A percentile compares a stretch with the other conserved stretches of the same genome.
Evolutionary conservation across 225 moss, liverwort and hornwort species (phyloP).

Genomic region (Sphagnum contortum): DNA sequence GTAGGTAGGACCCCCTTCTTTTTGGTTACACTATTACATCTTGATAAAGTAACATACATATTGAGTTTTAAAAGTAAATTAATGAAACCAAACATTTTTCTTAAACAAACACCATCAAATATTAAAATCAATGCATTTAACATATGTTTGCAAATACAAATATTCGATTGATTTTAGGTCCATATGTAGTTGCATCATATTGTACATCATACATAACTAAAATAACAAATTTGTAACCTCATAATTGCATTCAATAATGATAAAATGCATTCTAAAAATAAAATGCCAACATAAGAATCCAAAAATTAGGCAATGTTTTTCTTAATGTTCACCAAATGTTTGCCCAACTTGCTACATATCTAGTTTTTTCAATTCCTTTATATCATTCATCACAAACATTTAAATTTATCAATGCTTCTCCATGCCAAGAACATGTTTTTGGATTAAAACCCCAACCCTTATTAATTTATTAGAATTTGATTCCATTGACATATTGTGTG

Average conservation of each 20-base stretch:
- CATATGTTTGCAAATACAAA: not conserved
- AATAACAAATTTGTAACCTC: not conserved
- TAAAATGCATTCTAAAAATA: not conserved
- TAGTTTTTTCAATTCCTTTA: not conserved
- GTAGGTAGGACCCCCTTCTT: too few species aligned
- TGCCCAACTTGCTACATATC: not conserved
- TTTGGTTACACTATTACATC: too few species aligned
- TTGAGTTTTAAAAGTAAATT: not conserved
- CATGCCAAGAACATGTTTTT: not conserved
- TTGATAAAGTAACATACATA: not conserved
- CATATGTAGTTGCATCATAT: not conserved
- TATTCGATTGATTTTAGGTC: too few species aligned
- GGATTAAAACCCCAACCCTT: too few species aligned
- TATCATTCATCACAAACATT: not conserved
- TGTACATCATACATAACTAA: not conserved
- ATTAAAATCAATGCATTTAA: not conserved
- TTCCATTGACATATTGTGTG: too few species aligned
- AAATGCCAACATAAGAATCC: not conserved
- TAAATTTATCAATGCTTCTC: not conserved
- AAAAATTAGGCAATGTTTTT: not conserved
- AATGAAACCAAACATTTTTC: not conserved
- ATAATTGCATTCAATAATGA: too few species aligned
- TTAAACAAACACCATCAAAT: not conserved
- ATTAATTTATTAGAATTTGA: too few species aligned
- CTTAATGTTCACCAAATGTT: not conserved